phyloP scores from a whole-genome alignment of 179 eudicot species.

The Silene coronaria region DNA sequence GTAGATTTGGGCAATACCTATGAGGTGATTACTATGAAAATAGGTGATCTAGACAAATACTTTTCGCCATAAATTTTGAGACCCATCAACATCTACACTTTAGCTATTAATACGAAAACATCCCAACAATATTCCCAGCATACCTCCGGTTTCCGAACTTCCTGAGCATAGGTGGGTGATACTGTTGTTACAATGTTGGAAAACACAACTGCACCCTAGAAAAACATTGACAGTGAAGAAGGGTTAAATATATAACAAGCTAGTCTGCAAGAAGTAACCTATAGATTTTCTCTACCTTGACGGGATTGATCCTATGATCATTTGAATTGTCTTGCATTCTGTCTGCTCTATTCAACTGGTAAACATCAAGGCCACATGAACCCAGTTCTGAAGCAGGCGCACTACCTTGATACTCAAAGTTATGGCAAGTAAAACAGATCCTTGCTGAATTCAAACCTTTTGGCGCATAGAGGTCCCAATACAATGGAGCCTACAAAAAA shows the following conservation, averaged over 20 bases:
- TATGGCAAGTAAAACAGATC: conserved; percentile 94
- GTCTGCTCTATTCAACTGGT: conserved; percentile 79
- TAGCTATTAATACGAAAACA: neutral
- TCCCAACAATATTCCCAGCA: conserved; percentile 12
- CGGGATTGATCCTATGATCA: conserved; percentile 65
- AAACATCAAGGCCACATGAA: conserved; percentile 92
- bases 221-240: conserved; percentile 20
- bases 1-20: neutral
- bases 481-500: conserved; percentile 72
- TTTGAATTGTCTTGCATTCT: conserved; percentile 93
- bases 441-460: conserved; percentile 92
- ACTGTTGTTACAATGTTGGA: conserved; percentile 97
- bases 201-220: conserved; percentile 90
- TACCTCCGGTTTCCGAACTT: conserved; percentile 84
- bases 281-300: conserved; percentile 52
- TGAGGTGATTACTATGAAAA: neutral
- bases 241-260: neutral
- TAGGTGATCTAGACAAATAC: neutral
- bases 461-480: conserved; percentile 87
- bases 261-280: neutral
- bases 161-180: conserved; percentile 91
- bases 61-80: neutral
- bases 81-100: neutral
- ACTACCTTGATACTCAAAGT: conserved; percentile 94
- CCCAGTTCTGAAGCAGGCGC: conserved; percentile 79